Conservation (phyloP, 2,329 filamentous ascomycete genomes). For the Blumeria hordei region DNA sequence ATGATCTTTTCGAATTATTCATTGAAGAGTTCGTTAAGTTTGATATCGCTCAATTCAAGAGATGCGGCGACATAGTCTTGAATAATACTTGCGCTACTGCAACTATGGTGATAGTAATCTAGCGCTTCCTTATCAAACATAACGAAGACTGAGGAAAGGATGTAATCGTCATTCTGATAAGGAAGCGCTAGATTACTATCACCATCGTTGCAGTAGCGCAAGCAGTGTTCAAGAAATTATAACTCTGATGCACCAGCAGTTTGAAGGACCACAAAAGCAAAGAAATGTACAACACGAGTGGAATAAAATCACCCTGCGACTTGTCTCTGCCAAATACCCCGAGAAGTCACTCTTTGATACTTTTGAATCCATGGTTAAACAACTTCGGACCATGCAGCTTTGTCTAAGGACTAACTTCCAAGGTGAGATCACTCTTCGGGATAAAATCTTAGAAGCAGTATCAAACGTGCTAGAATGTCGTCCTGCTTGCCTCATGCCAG, state of each 20-base stretch:
- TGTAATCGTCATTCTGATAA: no score
- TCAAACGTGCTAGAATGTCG: neutral
- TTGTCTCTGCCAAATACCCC: neutral
- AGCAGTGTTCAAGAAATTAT: neutral
- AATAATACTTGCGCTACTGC: no score
- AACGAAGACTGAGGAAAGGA: no score
- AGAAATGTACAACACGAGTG: neutral
- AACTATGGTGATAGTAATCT: no score
- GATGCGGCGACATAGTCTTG: neutral
- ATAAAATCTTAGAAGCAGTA: constrained; percentile 1
- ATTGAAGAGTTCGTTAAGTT: constrained; percentile 1
- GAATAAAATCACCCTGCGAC: neutral
- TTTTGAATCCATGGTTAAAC: neutral
- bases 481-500: neutral
- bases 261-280: constrained; percentile 1
- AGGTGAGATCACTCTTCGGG: neutral
- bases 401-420: neutral
- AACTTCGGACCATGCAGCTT: neutral
- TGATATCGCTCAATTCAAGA: neutral
- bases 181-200: neutral
- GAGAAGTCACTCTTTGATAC: neutral
- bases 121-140: no score
- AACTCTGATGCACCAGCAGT: neutral
- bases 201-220: neutral
- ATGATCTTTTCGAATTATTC: neutral